These are phyloP conservation scores for Elaeagnus macrophylla DNA, from an alignment of 306 rosid genomes.

Conservation along the genomic window DNA sequence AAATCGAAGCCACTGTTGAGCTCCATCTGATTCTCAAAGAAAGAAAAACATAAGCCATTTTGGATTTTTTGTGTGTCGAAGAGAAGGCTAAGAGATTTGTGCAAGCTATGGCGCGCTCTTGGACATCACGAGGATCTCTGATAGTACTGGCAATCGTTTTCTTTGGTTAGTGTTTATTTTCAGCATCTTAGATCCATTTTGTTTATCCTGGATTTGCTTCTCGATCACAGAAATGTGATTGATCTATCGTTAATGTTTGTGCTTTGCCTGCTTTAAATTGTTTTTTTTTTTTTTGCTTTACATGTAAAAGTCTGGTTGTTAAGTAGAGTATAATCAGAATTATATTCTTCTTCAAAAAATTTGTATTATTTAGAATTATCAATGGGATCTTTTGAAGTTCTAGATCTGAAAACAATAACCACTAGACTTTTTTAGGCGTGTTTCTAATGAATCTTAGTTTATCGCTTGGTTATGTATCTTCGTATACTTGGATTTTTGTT, in stretches of 20 bases:
- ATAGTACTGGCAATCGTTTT: constrained; percentile 54
- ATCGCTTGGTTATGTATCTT: background rate
- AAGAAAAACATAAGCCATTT: background rate
- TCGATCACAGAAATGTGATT: constrained; percentile 6
- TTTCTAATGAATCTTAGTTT: background rate
- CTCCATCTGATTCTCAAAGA: constrained; percentile 12
- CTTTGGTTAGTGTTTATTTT: constrained; percentile 39
- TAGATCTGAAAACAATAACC: constrained; percentile 1
- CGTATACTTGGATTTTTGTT: background rate
- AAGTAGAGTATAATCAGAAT: background rate
- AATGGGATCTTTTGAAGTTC: background rate
- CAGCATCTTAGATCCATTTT: constrained; percentile 33
- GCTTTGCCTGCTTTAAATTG: too few species aligned
- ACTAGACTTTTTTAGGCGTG: background rate
- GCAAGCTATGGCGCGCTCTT: constrained; percentile 56
- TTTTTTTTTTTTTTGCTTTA: background rate
- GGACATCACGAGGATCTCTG: constrained; percentile 55
- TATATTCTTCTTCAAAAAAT: background rate
- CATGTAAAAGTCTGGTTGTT: background rate
- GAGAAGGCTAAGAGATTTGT: background rate
- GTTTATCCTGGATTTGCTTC: background rate
- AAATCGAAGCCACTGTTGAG: background rate
- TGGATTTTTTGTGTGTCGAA: background rate
- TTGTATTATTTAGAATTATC: background rate
- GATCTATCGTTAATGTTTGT: constrained; percentile 20